phyloP scores from a whole-genome alignment of 2,329 filamentous ascomycete species.

The Elsinoe fawcettii region DNA sequence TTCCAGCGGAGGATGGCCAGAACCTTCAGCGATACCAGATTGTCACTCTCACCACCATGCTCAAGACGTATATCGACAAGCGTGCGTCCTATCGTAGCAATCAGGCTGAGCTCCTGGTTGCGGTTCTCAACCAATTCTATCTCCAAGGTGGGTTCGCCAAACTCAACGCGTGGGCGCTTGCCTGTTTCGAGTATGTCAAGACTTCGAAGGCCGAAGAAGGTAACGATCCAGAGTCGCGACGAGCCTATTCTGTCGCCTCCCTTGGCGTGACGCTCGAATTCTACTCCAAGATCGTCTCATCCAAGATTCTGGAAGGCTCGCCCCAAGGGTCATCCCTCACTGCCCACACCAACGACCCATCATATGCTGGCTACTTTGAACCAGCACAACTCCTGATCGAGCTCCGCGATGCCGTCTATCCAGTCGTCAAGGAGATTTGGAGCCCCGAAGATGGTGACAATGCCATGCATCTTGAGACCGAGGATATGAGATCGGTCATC shows the following conservation, averaged over 20 bases:
- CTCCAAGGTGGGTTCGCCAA: conserved; percentile 66
- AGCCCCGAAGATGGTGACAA: conserved; percentile 55
- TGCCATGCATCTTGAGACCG: conserved; percentile 69
- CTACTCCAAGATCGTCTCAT: conserved; percentile 66
- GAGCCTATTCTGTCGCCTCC: conserved; percentile 23
- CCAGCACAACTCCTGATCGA: conserved; percentile 78
- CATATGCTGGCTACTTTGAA: conserved; percentile 52
- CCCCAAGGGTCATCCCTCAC: conserved; percentile 49
- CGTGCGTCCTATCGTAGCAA: conserved; percentile 40
- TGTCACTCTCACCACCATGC: conserved; percentile 67
- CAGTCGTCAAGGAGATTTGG: conserved; percentile 73
- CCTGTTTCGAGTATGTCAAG: conserved; percentile 24
- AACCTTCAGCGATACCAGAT: conserved; percentile 61
- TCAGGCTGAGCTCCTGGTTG: conserved; percentile 49
- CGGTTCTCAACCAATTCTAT: conserved; percentile 82
- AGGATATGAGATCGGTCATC: conserved; percentile 70
- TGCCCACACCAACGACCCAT: conserved; percentile 45
- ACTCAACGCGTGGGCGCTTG: conserved; percentile 48
- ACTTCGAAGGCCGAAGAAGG: conserved; percentile 1
- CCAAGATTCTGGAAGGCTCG: conserved; percentile 75
- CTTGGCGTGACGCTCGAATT: conserved; percentile 59
- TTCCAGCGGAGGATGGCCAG: conserved; percentile 52
- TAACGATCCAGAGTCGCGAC: conserved; percentile 19
- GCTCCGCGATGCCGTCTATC: conserved; percentile 69
- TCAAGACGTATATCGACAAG: conserved; percentile 68